Evolutionary conservation across 441 rosid genomes (phyloP).

Genomic region (Adansonia grandidieri): DNA sequence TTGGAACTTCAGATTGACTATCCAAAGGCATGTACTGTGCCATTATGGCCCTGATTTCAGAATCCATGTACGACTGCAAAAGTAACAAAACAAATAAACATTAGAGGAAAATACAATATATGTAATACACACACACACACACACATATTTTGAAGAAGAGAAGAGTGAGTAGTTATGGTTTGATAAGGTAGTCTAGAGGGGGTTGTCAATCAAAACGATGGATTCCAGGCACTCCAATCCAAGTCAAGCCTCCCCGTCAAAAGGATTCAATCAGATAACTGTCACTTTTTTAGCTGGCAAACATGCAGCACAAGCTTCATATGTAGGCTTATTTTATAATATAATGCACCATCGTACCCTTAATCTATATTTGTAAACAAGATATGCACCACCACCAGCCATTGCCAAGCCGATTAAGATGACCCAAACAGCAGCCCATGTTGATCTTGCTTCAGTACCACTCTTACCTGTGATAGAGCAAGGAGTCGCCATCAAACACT

Average conservation of each 20-base stretch:
- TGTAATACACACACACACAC: no score
- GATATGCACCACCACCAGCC: conserved; percentile 85
- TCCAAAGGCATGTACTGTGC: conserved; percentile 99
- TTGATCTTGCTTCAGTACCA: conserved; percentile 66
- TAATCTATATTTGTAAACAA: conserved; percentile 86
- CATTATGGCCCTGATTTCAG: conserved; percentile 99
- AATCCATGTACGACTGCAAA: conserved; percentile 95
- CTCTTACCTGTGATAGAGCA: conserved; percentile 60
- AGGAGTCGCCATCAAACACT: conserved; percentile 26
- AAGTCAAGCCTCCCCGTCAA: neutral
- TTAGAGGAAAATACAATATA: neutral
- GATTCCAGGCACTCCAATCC: neutral
- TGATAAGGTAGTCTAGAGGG: neutral
- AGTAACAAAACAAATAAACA: conserved; percentile 19
- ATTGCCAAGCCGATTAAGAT: conserved; percentile 81
- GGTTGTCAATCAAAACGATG: neutral
- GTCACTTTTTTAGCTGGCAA: neutral
- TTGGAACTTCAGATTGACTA: conserved; percentile 77
- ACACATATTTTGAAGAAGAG: no score
- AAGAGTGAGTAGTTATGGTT: neutral
- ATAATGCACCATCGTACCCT: conserved; percentile 59
- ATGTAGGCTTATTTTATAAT: neutral
- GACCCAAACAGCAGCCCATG: conserved; percentile 88
- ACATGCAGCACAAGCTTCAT: conserved; percentile 1
- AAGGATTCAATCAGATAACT: neutral